phyloP scores from a whole-genome alignment of 2,329 filamentous ascomycete genomes.

The Myrmaecium sp. region DNA sequence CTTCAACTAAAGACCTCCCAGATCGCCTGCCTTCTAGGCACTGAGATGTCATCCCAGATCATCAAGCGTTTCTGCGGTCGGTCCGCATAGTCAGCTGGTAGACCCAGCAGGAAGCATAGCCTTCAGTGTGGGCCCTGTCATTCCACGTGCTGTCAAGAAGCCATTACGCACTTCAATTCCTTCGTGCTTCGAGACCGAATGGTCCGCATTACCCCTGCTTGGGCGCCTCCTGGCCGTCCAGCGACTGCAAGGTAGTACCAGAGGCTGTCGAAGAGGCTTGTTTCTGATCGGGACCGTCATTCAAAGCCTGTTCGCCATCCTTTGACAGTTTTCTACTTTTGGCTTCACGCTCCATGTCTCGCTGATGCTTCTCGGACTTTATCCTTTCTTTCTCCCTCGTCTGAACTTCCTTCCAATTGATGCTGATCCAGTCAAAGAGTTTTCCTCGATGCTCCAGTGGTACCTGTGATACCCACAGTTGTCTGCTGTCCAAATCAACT shows the following conservation, averaged over 20 bases:
- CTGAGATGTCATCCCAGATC: background rate
- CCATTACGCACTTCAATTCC: background rate
- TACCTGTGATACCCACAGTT: slow-evolving; percentile 9
- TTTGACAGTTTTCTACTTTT: background rate
- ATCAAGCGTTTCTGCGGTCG: background rate
- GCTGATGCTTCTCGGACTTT: background rate
- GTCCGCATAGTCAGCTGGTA: background rate
- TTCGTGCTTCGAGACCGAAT: background rate
- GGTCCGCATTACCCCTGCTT: background rate
- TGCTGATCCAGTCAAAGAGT: slow-evolving; percentile 13
- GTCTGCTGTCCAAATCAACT: slow-evolving; percentile 6
- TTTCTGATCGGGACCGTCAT: background rate
- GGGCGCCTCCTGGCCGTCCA: too few relatives aligned
- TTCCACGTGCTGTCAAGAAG: background rate
- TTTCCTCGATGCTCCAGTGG: slow-evolving; percentile 4
- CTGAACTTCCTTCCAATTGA: slow-evolving; percentile 15
- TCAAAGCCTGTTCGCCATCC: background rate
- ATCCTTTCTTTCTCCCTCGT: slow-evolving; percentile 12
- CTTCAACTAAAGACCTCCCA: too few relatives aligned
- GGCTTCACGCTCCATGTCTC: background rate
- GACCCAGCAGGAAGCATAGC: background rate
- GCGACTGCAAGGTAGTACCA: too few relatives aligned
- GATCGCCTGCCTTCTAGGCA: too few relatives aligned
- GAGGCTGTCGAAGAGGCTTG: too few relatives aligned
- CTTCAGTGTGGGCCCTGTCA: background rate